Percentiles rank a stretch among this genome's conserved stretches.
Evolutionary conservation across 1,284 basidiomycete genomes (phyloP).

Genomic region (Microbotryomycetes sp.): DNA sequence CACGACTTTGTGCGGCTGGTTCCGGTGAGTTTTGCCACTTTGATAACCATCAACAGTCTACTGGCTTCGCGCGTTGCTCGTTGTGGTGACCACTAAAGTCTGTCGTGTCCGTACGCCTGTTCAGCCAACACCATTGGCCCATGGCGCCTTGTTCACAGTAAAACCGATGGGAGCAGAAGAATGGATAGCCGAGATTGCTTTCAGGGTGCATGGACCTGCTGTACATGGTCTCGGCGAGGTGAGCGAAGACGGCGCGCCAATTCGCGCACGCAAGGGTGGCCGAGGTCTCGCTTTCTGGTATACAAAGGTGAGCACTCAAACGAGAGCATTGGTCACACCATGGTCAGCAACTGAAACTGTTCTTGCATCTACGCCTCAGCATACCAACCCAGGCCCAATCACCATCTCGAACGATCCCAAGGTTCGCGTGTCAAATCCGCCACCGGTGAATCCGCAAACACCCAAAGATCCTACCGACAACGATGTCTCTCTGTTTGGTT

Average conservation of each 20-base stretch:
- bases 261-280: constrained; percentile 32
- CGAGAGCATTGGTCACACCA: background rate
- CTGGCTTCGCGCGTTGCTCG: background rate
- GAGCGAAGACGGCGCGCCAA: constrained; percentile 12
- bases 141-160: constrained; percentile 37
- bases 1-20: constrained; percentile 38
- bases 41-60: background rate
- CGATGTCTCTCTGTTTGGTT: constrained; percentile 38
- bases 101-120: background rate
- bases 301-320: constrained; percentile 29
- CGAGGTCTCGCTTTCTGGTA: constrained; percentile 40
- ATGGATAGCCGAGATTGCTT: constrained; percentile 39
- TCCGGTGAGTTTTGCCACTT: constrained; percentile 15
- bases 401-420: constrained; percentile 26
- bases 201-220: constrained; percentile 36
- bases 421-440: constrained; percentile 9
- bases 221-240: constrained; percentile 17
- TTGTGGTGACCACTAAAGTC: background rate
- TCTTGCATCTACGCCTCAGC: constrained; percentile 6
- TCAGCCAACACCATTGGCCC: constrained; percentile 35
- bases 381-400: constrained; percentile 19
- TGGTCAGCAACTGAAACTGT: background rate
- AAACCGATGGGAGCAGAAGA: constrained; percentile 32
- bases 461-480: constrained; percentile 31
- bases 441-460: constrained; percentile 15